phyloP scores from a whole-genome alignment of 257 asterid species.

The Petunia axillaris region DNA sequence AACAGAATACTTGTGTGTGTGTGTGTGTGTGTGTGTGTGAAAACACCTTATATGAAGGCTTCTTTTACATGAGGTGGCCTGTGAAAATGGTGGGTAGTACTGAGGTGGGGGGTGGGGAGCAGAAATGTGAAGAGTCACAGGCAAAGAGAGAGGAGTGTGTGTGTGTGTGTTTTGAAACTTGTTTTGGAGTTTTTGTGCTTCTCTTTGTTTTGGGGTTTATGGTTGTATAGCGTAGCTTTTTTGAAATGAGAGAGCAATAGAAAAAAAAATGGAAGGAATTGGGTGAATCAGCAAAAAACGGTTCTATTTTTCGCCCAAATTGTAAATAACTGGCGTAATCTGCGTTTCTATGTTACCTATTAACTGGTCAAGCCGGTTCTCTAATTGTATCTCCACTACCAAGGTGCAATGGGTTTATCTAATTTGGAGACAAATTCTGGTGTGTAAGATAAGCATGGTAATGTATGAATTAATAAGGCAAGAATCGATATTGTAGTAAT shows the following conservation, averaged over 20 bases:
- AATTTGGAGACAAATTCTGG: too few relatives aligned
- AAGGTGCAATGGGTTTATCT: too few relatives aligned
- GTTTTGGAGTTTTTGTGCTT: background rate
- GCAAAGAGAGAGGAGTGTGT: background rate
- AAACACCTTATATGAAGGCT: background rate
- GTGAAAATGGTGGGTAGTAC: too few relatives aligned
- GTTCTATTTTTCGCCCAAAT: background rate
- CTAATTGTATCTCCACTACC: too few relatives aligned
- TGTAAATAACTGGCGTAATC: conserved; percentile 39
- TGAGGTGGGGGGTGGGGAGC: background rate
- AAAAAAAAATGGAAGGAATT: background rate
- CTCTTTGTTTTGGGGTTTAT: background rate
- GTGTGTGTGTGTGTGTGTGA: background rate
- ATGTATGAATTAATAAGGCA: too few relatives aligned
- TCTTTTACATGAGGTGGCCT: background rate
- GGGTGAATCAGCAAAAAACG: background rate
- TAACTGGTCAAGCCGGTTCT: conserved; percentile 34
- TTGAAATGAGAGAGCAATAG: background rate
- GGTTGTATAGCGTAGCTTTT: background rate
- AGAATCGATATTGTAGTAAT: too few relatives aligned
- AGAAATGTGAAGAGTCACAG: background rate
- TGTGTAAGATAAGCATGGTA: too few relatives aligned
- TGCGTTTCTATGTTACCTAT: conserved; percentile 34
- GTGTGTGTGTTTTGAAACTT: background rate
- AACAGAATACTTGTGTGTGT: background rate